phyloP scores from a whole-genome alignment of 23 red algal species.

The Gracilaria domingensis region DNA sequence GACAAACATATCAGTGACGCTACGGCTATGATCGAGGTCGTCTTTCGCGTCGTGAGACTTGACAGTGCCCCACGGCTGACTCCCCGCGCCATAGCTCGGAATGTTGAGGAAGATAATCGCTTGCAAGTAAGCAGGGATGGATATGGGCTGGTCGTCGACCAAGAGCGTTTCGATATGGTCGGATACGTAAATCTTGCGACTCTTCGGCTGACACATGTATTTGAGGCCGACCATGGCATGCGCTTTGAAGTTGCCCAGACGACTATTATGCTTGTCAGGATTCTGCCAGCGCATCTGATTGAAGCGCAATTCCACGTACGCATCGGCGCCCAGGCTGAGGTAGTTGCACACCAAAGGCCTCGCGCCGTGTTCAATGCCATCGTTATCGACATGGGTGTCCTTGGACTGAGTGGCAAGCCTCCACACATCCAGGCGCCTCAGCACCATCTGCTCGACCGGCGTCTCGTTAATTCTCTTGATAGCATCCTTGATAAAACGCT shows the following conservation, averaged over 20 bases:
- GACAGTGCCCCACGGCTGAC: slow-evolving; percentile 74
- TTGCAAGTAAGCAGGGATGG: slow-evolving; percentile 78
- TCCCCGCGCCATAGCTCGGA: slow-evolving; percentile 93
- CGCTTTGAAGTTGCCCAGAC: slow-evolving; percentile 72
- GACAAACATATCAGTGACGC: slow-evolving; percentile 62
- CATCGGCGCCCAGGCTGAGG: slow-evolving; percentile 94
- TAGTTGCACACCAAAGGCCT: slow-evolving; percentile 84
- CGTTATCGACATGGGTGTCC: slow-evolving; percentile 14
- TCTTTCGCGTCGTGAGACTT: slow-evolving; percentile 10
- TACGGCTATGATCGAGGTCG: not conserved
- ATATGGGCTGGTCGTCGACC: slow-evolving; percentile 70
- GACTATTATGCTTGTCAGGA: slow-evolving; percentile 81
- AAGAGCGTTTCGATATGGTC: slow-evolving; percentile 67
- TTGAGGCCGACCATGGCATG: slow-evolving; percentile 65
- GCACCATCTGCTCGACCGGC: slow-evolving; percentile 23
- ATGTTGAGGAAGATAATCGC: slow-evolving; percentile 94
- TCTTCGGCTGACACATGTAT: slow-evolving; percentile 40
- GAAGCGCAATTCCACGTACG: slow-evolving; percentile 90
- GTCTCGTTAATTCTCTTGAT: slow-evolving; percentile 28
- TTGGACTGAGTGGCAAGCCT: slow-evolving; percentile 29
- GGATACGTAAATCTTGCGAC: slow-evolving; percentile 60
- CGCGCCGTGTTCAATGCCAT: slow-evolving; percentile 52
- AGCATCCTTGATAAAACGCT: not conserved
- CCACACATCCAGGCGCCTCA: slow-evolving; percentile 80
- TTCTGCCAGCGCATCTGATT: slow-evolving; percentile 88